Evolutionary conservation across 2,329 filamentous ascomycete genomes (phyloP).

Genomic region (Calonectria naviculata): DNA sequence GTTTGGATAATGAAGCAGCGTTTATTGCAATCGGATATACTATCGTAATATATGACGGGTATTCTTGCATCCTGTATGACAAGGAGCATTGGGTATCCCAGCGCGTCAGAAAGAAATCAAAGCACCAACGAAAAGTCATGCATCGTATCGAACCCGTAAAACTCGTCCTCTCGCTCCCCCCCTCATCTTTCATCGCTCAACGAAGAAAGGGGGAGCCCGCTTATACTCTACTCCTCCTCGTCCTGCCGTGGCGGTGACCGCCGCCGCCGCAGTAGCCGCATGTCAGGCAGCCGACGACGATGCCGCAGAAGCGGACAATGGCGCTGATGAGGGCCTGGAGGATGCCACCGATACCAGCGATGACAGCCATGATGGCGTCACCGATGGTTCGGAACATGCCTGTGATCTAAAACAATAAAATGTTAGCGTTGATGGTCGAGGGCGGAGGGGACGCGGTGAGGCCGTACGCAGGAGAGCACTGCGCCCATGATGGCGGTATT

Average conservation of each 20-base stretch:
- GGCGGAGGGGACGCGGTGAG: neutral
- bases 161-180: neutral
- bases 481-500: slow-evolving; percentile 73
- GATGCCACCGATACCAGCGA: slow-evolving; percentile 74
- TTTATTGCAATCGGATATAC: slow-evolving; percentile 6
- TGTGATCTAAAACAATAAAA: slow-evolving; percentile 59
- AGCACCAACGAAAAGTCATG: slow-evolving; percentile 17
- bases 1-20: neutral
- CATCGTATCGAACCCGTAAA: slow-evolving; percentile 12
- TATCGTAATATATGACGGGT: slow-evolving; percentile 10
- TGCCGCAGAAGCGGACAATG: slow-evolving; percentile 72
- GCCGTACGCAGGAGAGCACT: slow-evolving; percentile 82
- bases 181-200: slow-evolving; percentile 10
- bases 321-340: slow-evolving; percentile 75
- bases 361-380: slow-evolving; percentile 73
- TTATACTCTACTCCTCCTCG: slow-evolving; percentile 38
- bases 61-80: slow-evolving; percentile 6
- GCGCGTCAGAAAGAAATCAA: slow-evolving; percentile 27
- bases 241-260: slow-evolving; percentile 26
- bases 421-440: slow-evolving; percentile 26
- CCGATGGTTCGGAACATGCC: slow-evolving; percentile 73
- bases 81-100: slow-evolving; percentile 43
- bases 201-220: neutral
- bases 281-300: slow-evolving; percentile 74
- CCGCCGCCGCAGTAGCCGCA: slow-evolving; percentile 56